These are phyloP conservation scores for Phytopythium aichiense DNA, from an alignment of 352 stramenopile species.

Conservation along the genomic window DNA sequence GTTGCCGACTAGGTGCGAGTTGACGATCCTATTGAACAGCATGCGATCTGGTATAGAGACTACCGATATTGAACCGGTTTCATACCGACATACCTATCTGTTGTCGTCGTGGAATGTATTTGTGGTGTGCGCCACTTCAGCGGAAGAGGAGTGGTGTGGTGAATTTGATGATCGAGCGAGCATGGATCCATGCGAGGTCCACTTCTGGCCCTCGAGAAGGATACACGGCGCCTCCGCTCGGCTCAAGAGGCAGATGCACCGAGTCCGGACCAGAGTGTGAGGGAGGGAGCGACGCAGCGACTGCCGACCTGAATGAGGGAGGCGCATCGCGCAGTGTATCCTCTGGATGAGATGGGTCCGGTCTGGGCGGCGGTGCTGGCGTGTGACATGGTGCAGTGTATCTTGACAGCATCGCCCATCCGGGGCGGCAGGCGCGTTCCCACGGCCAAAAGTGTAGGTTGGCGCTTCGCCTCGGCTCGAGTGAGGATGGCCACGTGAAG, in stretches of 20 bases:
- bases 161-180: no score
- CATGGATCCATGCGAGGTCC: no score
- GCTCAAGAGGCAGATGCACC: neutral
- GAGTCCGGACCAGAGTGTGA: no score
- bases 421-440: neutral
- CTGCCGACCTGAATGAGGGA: no score
- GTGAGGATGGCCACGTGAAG: neutral
- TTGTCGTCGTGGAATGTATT: no score
- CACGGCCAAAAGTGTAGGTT: constrained; percentile 4
- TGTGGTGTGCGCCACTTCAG: no score
- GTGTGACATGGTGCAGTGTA: constrained; percentile 5
- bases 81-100: no score
- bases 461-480: no score
- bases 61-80: neutral
- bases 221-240: neutral
- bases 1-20: neutral
- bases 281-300: no score
- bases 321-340: constrained; percentile 6
- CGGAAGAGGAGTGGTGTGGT: no score
- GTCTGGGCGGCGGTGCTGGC: neutral
- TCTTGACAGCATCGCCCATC: neutral
- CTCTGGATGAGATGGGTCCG: constrained; percentile 4
- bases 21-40: neutral
- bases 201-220: neutral
- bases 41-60: neutral